Conservation (phyloP, 768 basidiomycete species). For the Russula brevipes region DNA sequence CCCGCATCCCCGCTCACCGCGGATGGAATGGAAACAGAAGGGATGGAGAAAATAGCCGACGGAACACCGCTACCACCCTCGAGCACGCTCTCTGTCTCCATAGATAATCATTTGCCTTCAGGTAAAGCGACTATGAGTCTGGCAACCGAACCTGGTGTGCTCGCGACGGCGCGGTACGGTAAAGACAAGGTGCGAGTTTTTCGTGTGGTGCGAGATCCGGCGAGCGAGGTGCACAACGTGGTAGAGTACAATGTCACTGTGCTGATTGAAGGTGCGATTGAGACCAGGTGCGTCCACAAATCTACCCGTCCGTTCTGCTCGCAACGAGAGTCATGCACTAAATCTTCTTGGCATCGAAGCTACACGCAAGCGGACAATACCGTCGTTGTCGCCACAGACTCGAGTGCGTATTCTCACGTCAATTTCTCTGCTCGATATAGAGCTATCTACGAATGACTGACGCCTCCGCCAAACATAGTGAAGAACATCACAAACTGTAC, state of each 20-base stretch:
- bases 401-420: slow-evolving; percentile 33
- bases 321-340: not conserved
- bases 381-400: slow-evolving; percentile 87
- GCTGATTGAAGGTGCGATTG: slow-evolving; percentile 79
- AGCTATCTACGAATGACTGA: not conserved
- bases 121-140: not conserved
- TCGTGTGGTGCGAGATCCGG: slow-evolving; percentile 60
- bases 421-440: not conserved
- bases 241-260: slow-evolving; percentile 82
- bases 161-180: slow-evolving; percentile 64
- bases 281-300: slow-evolving; percentile 47
- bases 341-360: slow-evolving; percentile 34
- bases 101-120: too few relatives aligned
- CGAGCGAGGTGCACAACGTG: slow-evolving; percentile 59
- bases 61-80: too few relatives aligned
- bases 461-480: slow-evolving; percentile 26
- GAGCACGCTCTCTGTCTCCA: too few relatives aligned
- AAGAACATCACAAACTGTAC: slow-evolving; percentile 39
- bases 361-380: slow-evolving; percentile 88
- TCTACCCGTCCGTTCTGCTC: too few relatives aligned
- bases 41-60: too few relatives aligned
- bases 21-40: too few relatives aligned
- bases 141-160: slow-evolving; percentile 23
- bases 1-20: not conserved
- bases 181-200: slow-evolving; percentile 87